Base-by-base conservation (phyloP, 164 flowering plant species). In the Chimonanthus salicifolius region DNA sequence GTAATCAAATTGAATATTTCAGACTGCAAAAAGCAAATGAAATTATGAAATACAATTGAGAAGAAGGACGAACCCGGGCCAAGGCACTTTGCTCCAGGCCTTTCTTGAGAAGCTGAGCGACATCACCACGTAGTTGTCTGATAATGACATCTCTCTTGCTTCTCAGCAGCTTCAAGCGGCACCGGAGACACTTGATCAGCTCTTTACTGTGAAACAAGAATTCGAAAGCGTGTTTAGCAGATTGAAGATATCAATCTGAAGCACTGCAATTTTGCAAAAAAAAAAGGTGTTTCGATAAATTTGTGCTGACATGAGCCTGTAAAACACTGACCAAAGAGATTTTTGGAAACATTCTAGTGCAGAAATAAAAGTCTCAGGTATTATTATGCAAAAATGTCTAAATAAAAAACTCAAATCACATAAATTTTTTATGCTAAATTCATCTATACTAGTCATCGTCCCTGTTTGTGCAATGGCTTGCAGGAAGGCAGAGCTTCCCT, bases 141-240 rank as follows among this genome's bases (percentile, higher is more conserved):
- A 80, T 83, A 16, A 94, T 86, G 7, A 86, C 72, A 46, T 65
- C 46, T 74, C 88, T 84, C 82, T 90, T 92, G 87, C 80, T 91
- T 85, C 82, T 87, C 72, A 88, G 81, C 60, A 86, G 79, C 83
- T 85, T 90, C 3, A 94, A 76, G n/a, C 97, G 90, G 72, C 90
- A 82, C 78, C 83, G 92, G 44, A 84, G 86, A 6, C 71, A 76
- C 72, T 77, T 84, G 47, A 92, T 78, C 87, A 90, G 76, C 47
- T 72, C 88, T 86, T 92, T 92, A 70, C 97, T 94, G 87, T 80
- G 65, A 49, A 45, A 4, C 64, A 58, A 44, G 16, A 58, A 47
- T 8, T 16, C 49, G 46, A 16, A 16, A 60, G 15, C 21, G 49
- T 8, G 3, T 2, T 21, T 7, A 3, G n/a, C 13, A 67, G 20